Conservation (phyloP, 148 eudicot genomes). For the Diospyros kaki region DNA sequence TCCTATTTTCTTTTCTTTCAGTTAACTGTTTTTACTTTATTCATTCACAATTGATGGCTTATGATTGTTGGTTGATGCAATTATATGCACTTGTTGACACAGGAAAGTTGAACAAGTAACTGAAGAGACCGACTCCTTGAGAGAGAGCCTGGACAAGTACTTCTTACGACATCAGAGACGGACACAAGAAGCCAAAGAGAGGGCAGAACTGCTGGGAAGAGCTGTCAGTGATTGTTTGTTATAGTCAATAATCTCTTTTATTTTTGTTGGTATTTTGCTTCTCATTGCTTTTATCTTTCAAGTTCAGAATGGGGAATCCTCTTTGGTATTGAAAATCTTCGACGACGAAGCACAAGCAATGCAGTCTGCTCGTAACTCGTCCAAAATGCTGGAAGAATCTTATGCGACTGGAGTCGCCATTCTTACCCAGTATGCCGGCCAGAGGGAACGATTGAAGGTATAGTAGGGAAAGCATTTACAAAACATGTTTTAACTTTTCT, state of each 20-base stretch:
- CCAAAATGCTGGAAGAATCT: conserved; percentile 84
- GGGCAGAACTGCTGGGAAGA: conserved; percentile 88
- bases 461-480: not conserved
- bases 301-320: conserved; percentile 72
- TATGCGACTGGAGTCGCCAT: conserved; percentile 82
- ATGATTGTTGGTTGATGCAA: not conserved
- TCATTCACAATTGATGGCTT: conserved; percentile 1
- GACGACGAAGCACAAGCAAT: conserved; percentile 95
- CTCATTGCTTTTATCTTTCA: conserved; percentile 1
- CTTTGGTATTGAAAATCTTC: conserved; percentile 83
- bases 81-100: not conserved
- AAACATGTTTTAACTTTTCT: no score
- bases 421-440: conserved; percentile 80
- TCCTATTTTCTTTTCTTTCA: no score
- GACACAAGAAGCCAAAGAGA: conserved; percentile 83
- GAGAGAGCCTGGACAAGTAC: conserved; percentile 80
- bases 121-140: conserved; percentile 94
- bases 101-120: conserved; percentile 95
- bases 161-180: conserved; percentile 57
- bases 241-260: not conserved
- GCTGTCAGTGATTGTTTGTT: conserved; percentile 40
- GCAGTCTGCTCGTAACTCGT: conserved; percentile 86
- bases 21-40: no score
- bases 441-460: conserved; percentile 96
- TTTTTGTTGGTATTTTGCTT: not conserved